Conservation (phyloP, 768 basidiomycete genomes). For the Podaxis carcinomalis region DNA sequence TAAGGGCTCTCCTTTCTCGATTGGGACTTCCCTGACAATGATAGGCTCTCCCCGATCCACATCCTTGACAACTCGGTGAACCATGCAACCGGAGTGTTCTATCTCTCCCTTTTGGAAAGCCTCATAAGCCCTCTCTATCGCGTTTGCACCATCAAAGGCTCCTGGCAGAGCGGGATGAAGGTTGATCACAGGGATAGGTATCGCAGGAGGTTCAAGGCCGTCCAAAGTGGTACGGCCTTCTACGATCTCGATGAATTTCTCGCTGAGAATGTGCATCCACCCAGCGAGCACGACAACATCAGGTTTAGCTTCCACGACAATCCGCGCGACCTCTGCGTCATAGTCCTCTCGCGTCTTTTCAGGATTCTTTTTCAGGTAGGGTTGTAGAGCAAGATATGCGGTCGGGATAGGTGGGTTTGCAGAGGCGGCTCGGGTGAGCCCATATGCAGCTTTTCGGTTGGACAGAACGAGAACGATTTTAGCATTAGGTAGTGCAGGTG, state of each 20-base stretch:
- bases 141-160: conserved; percentile 93
- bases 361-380: conserved; percentile 71
- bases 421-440: conserved; percentile 72
- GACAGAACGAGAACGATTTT: conserved; percentile 82
- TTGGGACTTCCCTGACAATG: conserved; percentile 73
- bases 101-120: conserved; percentile 85
- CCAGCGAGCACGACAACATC: conserved; percentile 94
- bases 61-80: conserved; percentile 88
- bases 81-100: conserved; percentile 79
- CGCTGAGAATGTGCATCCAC: conserved; percentile 96
- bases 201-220: conserved; percentile 28
- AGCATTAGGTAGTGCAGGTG: conserved; percentile 66
- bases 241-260: conserved; percentile 71
- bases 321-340: conserved; percentile 73
- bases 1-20: conserved; percentile 65
- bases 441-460: conserved; percentile 88
- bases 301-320: conserved; percentile 59
- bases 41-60: conserved; percentile 92
- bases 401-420: conserved; percentile 79
- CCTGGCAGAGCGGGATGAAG: conserved; percentile 95
- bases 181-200: conserved; percentile 82
- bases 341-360: conserved; percentile 79
- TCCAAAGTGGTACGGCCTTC: conserved; percentile 34
- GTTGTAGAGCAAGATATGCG: conserved; percentile 77
- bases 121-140: conserved; percentile 84